Evolutionary conservation across 208 protist genomes (phyloP).

Genomic region (Acanthamoeba lenticulata): DNA sequence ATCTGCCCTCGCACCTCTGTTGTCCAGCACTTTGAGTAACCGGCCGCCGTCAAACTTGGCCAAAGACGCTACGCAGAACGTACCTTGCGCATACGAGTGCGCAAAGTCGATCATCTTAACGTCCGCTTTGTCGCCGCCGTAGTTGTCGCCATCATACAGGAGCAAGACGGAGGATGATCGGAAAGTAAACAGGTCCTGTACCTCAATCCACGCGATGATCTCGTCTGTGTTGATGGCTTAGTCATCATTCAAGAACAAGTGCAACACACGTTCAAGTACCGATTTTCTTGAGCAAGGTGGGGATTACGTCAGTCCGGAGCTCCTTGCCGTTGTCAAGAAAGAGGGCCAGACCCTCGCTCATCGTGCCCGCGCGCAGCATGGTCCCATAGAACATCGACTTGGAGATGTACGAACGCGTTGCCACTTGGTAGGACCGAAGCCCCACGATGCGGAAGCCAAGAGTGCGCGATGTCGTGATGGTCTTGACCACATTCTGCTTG

Average conservation of each 20-base stretch:
- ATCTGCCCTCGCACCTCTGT: neutral
- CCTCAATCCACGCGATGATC: neutral
- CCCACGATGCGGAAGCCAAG: conserved; percentile 10
- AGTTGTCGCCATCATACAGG: neutral
- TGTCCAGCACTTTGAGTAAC: neutral
- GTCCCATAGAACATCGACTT: conserved; percentile 11
- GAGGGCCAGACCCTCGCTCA: neutral
- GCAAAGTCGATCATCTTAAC: conserved; percentile 45
- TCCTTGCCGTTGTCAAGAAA: neutral
- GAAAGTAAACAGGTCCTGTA: neutral
- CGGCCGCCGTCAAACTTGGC: too few relatives aligned
- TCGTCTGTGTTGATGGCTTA: neutral
- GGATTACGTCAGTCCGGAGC: neutral
- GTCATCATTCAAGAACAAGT: neutral
- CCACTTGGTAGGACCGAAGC: neutral
- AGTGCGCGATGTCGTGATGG: conserved; percentile 1
- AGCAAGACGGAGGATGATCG: conserved; percentile 2
- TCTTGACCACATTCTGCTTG: conserved; percentile 1
- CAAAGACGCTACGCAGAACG: neutral
- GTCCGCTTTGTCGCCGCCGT: neutral
- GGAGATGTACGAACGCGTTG: neutral
- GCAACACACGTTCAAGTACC: neutral
- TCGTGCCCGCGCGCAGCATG: neutral
- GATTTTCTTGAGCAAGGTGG: neutral
- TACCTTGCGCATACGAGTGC: neutral